phyloP scores from a whole-genome alignment of 106 monocot species.

The Allium sativum region DNA sequence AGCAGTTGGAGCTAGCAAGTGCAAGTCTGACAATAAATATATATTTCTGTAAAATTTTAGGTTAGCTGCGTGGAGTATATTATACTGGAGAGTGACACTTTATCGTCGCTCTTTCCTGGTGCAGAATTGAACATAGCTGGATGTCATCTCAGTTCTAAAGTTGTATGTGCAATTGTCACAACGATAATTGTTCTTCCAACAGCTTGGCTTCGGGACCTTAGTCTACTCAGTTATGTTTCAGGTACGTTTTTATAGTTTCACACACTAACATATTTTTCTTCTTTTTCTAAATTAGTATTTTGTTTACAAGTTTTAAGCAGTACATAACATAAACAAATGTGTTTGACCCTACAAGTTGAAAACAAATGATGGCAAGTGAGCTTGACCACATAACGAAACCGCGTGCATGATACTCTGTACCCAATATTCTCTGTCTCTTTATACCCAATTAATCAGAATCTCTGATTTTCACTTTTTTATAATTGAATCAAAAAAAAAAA shows the following conservation, averaged over 20 bases:
- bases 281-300: no score
- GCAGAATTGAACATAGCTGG: slow-evolving; percentile 49
- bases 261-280: no score
- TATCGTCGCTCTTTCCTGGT: slow-evolving; percentile 75
- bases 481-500: no score
- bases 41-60: slow-evolving; percentile 21
- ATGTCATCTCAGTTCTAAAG: slow-evolving; percentile 38
- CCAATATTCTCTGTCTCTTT: no score
- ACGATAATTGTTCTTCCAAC: slow-evolving; percentile 72
- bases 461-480: no score
- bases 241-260: slow-evolving; percentile 22
- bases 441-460: no score
- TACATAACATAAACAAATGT: no score
- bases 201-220: slow-evolving; percentile 82
- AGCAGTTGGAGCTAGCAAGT: not conserved
- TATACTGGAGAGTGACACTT: slow-evolving; percentile 86
- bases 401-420: no score
- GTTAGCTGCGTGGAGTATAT: slow-evolving; percentile 91
- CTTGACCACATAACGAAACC: no score
- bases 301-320: no score
- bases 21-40: not conserved
- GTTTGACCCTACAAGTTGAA: no score
- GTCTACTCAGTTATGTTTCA: slow-evolving; percentile 76
- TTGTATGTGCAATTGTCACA: slow-evolving; percentile 65
- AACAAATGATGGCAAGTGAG: no score